Percentiles rank a stretch among this genome's conserved stretches.
These are phyloP conservation scores for Leptographium lundbergii DNA, from an alignment of 2,329 filamentous ascomycete genomes.

Conservation along the genomic window DNA sequence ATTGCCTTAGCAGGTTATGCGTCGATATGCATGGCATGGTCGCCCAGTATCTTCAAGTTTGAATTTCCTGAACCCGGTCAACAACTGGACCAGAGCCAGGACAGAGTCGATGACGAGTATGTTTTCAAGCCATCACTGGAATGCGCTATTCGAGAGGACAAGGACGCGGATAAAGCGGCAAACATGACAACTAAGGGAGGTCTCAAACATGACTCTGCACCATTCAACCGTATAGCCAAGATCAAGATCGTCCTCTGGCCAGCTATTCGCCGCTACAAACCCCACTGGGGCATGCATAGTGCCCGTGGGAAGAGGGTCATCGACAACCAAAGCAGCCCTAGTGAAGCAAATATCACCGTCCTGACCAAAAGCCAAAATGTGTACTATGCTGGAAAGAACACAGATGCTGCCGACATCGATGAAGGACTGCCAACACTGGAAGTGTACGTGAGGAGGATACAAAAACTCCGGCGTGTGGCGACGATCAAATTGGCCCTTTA, in stretches of 20 bases:
- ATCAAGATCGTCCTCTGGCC: constrained; percentile 21
- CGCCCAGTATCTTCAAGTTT: constrained; percentile 19
- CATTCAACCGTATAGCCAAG: constrained; percentile 12
- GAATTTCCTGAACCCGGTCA: constrained; percentile 17
- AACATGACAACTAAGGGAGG: background rate
- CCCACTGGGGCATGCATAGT: constrained; percentile 6
- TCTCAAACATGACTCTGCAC: background rate
- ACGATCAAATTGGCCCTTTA: background rate
- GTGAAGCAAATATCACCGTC: constrained; percentile 12
- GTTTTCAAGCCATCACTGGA: constrained; percentile 5
- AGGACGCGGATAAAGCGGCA: background rate
- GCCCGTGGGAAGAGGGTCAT: background rate
- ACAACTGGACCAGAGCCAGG: constrained; percentile 14
- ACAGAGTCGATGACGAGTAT: constrained; percentile 1
- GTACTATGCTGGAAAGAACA: constrained; percentile 18
- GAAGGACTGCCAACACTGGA: constrained; percentile 9
- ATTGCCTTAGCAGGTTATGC: constrained; percentile 20
- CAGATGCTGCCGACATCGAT: constrained; percentile 2
- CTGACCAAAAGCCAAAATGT: constrained; percentile 16
- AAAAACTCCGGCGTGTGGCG: background rate
- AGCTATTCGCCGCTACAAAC: constrained; percentile 16
- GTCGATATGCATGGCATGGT: constrained; percentile 18
- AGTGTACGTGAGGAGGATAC: constrained; percentile 7
- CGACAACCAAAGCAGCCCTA: background rate
- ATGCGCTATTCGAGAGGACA: background rate